phyloP scores from a whole-genome alignment of 352 stramenopile species.

The Phytopythium boreale region DNA sequence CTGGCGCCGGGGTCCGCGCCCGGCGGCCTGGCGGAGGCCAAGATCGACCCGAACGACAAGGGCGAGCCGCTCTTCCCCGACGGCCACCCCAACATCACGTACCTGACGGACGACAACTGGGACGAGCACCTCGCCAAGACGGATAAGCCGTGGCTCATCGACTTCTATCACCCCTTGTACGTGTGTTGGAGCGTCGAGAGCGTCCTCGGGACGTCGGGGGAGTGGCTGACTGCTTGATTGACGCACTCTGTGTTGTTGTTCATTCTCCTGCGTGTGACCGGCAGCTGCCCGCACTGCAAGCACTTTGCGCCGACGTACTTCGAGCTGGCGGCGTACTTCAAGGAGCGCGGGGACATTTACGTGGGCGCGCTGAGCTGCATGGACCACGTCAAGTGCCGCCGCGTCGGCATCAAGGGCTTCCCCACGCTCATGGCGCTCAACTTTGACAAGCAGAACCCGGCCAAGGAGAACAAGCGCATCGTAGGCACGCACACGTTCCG shows the following conservation, averaged over 20 bases:
- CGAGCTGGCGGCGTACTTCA: constrained; percentile 72
- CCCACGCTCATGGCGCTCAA: constrained; percentile 75
- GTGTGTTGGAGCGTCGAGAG: constrained; percentile 10
- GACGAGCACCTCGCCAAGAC: constrained; percentile 66
- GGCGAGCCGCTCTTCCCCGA: constrained; percentile 71
- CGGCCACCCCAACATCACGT: constrained; percentile 86
- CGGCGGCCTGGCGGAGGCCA: constrained; percentile 23
- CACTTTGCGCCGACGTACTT: constrained; percentile 66
- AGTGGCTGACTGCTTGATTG: background rate
- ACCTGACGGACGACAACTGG: constrained; percentile 84
- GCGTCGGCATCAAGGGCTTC: constrained; percentile 77
- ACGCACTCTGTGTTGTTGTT: no score
- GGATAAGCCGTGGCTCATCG: constrained; percentile 77
- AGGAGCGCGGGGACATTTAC: constrained; percentile 60
- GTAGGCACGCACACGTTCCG: constrained; percentile 77
- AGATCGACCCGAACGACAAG: constrained; percentile 70
- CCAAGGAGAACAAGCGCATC: constrained; percentile 66
- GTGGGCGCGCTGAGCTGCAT: constrained; percentile 82
- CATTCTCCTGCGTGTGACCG: no score
- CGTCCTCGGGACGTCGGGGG: no score
- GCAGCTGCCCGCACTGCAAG: constrained; percentile 80
- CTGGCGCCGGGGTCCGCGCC: constrained; percentile 1
- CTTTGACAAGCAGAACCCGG: constrained; percentile 70
- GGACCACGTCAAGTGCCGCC: constrained; percentile 82
- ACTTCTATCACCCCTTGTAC: constrained; percentile 88